These are phyloP conservation scores for Paraurostyla sp. DNA, from an alignment of 73 alveolate genomes.

Conservation along the genomic window DNA sequence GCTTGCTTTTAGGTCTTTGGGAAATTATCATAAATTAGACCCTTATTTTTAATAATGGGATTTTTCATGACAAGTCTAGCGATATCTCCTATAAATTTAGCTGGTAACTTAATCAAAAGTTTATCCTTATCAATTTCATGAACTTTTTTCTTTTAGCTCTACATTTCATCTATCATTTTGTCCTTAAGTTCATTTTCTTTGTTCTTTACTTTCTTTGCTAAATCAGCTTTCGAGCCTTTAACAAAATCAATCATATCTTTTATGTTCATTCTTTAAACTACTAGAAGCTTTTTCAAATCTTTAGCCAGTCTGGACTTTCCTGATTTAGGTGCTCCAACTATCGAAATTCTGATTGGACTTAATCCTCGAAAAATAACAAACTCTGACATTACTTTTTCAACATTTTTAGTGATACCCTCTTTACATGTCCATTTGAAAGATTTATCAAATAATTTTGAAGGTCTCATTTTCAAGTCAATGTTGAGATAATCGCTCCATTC, in stretches of 20 bases:
- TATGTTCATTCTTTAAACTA: conserved; percentile 25
- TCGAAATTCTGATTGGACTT: conserved; percentile 65
- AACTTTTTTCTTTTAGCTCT: conserved; percentile 60
- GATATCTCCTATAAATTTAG: conserved; percentile 61
- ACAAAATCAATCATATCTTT: not conserved
- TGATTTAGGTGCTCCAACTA: conserved; percentile 78
- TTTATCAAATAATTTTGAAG: conserved; percentile 68
- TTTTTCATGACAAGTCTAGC: conserved; percentile 63
- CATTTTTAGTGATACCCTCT: conserved; percentile 72
- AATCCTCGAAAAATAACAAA: conserved; percentile 65
- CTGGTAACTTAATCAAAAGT: conserved; percentile 62
- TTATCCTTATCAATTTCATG: conserved; percentile 28
- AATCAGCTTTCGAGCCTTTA: not conserved
- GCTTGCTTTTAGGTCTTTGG: conserved; percentile 73
- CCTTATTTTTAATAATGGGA: conserved; percentile 67
- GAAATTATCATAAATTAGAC: conserved; percentile 71
- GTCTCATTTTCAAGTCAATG: conserved; percentile 72
- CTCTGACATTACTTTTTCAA: conserved; percentile 67
- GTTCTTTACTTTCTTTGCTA: not conserved
- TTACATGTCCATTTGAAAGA: conserved; percentile 74
- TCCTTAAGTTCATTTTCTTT: conserved; percentile 62
- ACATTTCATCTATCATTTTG: conserved; percentile 66
- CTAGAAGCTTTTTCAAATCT: conserved; percentile 49
- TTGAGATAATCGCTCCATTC: conserved; percentile 58
- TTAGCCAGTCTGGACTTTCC: conserved; percentile 46